Conservation (phyloP, 108 stramenopile genomes). For the Mediolabrus comicus region DNA sequence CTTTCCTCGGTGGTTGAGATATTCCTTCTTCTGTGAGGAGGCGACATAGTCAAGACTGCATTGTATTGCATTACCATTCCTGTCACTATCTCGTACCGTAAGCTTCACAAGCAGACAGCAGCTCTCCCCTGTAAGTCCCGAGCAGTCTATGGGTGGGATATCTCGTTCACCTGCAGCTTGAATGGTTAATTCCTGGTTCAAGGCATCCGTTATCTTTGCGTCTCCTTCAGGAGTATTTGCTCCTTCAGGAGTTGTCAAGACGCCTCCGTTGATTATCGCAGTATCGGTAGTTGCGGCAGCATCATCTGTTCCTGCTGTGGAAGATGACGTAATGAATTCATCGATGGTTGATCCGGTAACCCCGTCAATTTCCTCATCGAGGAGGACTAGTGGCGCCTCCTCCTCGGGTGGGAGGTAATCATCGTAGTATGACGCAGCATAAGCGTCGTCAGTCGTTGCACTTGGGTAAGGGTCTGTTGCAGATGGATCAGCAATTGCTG, state of each 20-base stretch:
- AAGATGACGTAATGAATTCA: not conserved
- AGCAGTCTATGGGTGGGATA: not conserved
- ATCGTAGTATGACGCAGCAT: not conserved
- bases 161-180: not conserved
- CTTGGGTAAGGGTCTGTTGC: not conserved
- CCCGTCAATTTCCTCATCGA: not conserved
- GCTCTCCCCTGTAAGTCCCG: not conserved
- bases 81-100: not conserved
- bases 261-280: not conserved
- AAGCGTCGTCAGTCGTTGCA: not conserved
- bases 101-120: not conserved
- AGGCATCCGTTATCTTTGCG: not conserved
- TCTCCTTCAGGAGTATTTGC: not conserved
- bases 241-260: not conserved
- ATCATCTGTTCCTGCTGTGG: not conserved
- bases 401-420: not conserved
- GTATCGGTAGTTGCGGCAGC: not conserved
- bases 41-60: not conserved
- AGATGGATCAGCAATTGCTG: too few species aligned
- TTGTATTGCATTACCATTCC: not conserved
- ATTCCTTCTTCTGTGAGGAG: not conserved
- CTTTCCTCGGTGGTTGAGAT: not conserved
- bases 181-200: not conserved
- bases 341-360: not conserved
- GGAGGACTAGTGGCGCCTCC: not conserved